A percentile compares a stretch with the other conserved stretches of the same genome.
Conservation (phyloP, 75 land plant genomes). For the Chamaecyparis obtusa region DNA sequence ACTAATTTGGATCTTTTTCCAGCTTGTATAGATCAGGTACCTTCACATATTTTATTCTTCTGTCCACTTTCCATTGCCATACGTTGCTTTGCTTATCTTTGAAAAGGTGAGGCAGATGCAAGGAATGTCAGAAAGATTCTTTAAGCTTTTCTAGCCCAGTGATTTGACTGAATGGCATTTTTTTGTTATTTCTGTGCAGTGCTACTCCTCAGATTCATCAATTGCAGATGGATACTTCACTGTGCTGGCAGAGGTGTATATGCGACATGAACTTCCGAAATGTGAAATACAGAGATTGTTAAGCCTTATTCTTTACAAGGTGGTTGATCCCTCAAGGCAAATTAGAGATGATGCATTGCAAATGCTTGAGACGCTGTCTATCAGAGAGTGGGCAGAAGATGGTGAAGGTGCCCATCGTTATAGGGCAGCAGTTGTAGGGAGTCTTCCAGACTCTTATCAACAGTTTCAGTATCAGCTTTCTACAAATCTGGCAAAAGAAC, state of each 20-base stretch:
- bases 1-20: slow-evolving; percentile 96
- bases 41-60: neutral
- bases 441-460: slow-evolving; percentile 97
- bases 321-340: slow-evolving; percentile 90
- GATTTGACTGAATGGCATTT: neutral
- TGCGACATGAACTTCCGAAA: slow-evolving; percentile 95
- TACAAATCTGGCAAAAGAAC: slow-evolving; percentile 94
- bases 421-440: slow-evolving; percentile 96
- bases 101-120: neutral
- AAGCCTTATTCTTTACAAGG: slow-evolving; percentile 97
- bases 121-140: neutral
- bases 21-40: slow-evolving; percentile 97
- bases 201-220: slow-evolving; percentile 88
- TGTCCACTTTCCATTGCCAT: neutral
- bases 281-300: slow-evolving; percentile 94
- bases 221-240: slow-evolving; percentile 98
- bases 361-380: slow-evolving; percentile 97
- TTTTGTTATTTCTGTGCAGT: slow-evolving; percentile 43
- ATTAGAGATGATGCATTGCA: slow-evolving; percentile 99
- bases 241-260: slow-evolving; percentile 99
- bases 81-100: neutral
- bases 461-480: slow-evolving; percentile 98
- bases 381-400: slow-evolving; percentile 97
- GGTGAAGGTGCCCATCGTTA: slow-evolving; percentile 91
- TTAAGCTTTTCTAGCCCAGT: neutral